Evolutionary conservation across 257 asterid species (phyloP).

Genomic region (Lycium ferocissimum): DNA sequence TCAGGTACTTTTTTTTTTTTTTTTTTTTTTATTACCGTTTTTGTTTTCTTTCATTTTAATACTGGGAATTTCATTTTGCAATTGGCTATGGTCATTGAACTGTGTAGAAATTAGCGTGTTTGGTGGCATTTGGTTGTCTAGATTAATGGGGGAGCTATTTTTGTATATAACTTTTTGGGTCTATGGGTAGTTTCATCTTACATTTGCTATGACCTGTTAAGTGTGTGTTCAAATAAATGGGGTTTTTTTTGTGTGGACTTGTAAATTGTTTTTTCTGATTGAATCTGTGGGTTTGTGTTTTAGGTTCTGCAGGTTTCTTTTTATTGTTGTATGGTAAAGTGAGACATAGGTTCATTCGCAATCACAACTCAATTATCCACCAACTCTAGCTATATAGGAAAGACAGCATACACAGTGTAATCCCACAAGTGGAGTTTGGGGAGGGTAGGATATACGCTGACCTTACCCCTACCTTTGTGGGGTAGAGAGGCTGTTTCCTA

Average conservation of each 20-base stretch:
- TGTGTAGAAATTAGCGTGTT: not conserved
- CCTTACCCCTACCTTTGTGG: too few relatives aligned
- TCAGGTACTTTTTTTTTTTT: not conserved
- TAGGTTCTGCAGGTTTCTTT: not conserved
- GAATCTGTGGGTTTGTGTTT: constrained; percentile 2
- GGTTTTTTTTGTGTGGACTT: not conserved
- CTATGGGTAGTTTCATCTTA: not conserved
- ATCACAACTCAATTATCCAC: too few relatives aligned
- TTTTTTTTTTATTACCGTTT: not conserved
- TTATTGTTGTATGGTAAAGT: not conserved
- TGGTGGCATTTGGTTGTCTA: not conserved
- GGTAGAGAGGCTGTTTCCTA: too few relatives aligned
- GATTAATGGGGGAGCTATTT: not conserved
- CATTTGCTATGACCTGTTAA: not conserved
- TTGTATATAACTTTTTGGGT: not conserved
- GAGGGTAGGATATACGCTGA: too few relatives aligned
- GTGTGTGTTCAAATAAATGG: not conserved
- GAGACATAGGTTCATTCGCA: too few relatives aligned
- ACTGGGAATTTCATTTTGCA: not conserved
- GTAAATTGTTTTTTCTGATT: not conserved
- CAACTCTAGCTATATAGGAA: too few relatives aligned
- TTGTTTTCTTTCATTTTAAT: not conserved
- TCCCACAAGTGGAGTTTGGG: too few relatives aligned
- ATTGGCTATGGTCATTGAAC: not conserved
- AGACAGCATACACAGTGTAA: too few relatives aligned